These are phyloP conservation scores for Nicotiana obtusifolia DNA, from an alignment of 257 asterid species.

Conservation along the genomic window DNA sequence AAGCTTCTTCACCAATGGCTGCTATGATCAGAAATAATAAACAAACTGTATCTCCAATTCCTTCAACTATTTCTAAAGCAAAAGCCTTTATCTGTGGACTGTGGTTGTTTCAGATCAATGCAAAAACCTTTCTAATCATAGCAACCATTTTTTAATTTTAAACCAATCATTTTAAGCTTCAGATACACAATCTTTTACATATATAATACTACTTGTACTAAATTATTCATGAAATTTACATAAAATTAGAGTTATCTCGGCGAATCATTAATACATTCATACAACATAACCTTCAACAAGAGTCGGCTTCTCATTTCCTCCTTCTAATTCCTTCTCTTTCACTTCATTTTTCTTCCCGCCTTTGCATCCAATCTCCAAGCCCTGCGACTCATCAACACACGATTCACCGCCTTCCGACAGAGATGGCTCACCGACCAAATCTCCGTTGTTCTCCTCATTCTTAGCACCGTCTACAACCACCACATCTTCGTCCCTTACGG, in stretches of 20 bases:
- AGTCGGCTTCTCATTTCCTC: slow-evolving; percentile 29
- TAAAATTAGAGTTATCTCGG: background rate
- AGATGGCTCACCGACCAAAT: slow-evolving; percentile 29
- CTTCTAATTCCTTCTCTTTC: slow-evolving; percentile 13
- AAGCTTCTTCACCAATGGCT: too few relatives aligned
- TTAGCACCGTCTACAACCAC: slow-evolving; percentile 28
- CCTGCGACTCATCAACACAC: slow-evolving; percentile 60
- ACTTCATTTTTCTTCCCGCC: slow-evolving; percentile 28
- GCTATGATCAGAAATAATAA: too few relatives aligned
- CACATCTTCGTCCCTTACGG: slow-evolving; percentile 41
- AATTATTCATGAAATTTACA: background rate
- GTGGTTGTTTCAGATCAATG: too few relatives aligned
- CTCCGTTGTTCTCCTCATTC: slow-evolving; percentile 27
- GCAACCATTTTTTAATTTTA: too few relatives aligned
- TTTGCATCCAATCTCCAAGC: slow-evolving; percentile 49
- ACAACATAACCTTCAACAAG: slow-evolving; percentile 33
- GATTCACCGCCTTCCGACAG: slow-evolving; percentile 32
- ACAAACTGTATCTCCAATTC: too few relatives aligned
- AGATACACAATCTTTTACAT: background rate
- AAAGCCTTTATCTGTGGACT: too few relatives aligned
- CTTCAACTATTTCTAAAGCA: too few relatives aligned
- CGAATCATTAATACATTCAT: too few relatives aligned
- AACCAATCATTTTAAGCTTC: too few relatives aligned
- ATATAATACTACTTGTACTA: too few relatives aligned
- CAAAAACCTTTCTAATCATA: too few relatives aligned